Evolutionary conservation across 108 stramenopile species (phyloP).

Genomic region (Mayamaea pseudoterrestris): DNA sequence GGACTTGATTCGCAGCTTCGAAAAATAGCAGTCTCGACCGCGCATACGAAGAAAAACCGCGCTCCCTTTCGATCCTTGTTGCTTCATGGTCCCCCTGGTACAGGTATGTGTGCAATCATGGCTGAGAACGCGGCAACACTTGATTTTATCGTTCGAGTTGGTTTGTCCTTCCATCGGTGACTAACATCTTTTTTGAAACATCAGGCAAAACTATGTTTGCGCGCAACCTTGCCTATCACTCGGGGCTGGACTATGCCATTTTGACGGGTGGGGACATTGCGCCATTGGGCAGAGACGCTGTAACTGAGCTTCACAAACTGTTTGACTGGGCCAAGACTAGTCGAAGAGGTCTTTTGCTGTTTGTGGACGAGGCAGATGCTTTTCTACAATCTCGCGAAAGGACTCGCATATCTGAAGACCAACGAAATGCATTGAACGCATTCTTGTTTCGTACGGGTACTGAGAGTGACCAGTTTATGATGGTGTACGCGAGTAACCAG

Average conservation of each 20-base stretch:
- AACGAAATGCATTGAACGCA: slow-evolving; percentile 97
- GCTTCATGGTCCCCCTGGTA: slow-evolving; percentile 69
- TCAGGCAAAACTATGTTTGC: slow-evolving; percentile 99
- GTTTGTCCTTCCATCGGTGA: too few relatives aligned
- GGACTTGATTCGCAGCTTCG: slow-evolving; percentile 76
- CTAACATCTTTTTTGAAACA: too few relatives aligned
- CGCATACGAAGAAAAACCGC: slow-evolving; percentile 92
- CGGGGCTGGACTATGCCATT: slow-evolving; percentile 96
- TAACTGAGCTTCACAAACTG: slow-evolving; percentile 97
- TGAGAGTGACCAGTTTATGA: slow-evolving; percentile 97
- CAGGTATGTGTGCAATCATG: not conserved
- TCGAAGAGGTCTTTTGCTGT: slow-evolving; percentile 86
- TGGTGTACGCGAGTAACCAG: slow-evolving; percentile 98
- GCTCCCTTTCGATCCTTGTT: slow-evolving; percentile 98
- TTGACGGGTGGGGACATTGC: slow-evolving; percentile 98
- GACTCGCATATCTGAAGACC: slow-evolving; percentile 88
- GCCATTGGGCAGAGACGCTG: slow-evolving; percentile 95
- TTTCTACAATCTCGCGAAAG: slow-evolving; percentile 91
- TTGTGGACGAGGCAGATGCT: slow-evolving; percentile 99
- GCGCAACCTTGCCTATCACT: slow-evolving; percentile 86
- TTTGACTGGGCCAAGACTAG: slow-evolving; percentile 98
- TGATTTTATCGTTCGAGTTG: too few relatives aligned
- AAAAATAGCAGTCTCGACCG: slow-evolving; percentile 88
- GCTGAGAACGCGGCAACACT: too few relatives aligned
- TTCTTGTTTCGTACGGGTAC: slow-evolving; percentile 93